Conservation (phyloP, 805 yeast genomes). For the Starmerella potacharoeniae region DNA sequence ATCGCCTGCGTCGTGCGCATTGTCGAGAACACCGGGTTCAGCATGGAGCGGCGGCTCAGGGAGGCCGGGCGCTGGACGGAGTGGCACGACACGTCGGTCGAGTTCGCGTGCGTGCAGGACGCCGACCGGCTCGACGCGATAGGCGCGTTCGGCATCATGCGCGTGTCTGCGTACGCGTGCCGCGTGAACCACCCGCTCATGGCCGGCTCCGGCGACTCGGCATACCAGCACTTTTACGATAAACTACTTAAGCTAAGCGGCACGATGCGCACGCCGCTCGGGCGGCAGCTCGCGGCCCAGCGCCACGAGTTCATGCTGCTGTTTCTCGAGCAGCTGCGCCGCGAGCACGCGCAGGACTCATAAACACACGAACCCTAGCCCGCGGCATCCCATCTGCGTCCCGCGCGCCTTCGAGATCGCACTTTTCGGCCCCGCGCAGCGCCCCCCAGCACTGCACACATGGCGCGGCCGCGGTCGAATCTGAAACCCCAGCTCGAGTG, state of each 20-base stretch:
- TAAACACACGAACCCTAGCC: not conserved
- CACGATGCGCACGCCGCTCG: slow-evolving; percentile 25
- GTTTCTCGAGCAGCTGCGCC: slow-evolving; percentile 2
- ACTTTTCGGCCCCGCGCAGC: not conserved
- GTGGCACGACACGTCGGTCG: slow-evolving; percentile 27
- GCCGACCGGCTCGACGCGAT: slow-evolving; percentile 35
- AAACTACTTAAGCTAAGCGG: slow-evolving; percentile 26
- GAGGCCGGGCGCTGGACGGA: slow-evolving; percentile 23
- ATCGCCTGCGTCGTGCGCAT: slow-evolving; percentile 20
- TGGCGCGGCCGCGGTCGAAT: slow-evolving; percentile 8
- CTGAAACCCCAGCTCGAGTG: slow-evolving; percentile 2
- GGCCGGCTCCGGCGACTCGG: slow-evolving; percentile 15
- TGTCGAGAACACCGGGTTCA: slow-evolving; percentile 24
- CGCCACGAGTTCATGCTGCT: slow-evolving; percentile 6
- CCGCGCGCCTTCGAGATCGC: too few relatives aligned
- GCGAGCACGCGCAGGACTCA: not conserved
- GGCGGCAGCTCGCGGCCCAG: slow-evolving; percentile 16
- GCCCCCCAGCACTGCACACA: not conserved
- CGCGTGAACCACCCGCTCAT: slow-evolving; percentile 23
- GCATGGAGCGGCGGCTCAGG: slow-evolving; percentile 23
- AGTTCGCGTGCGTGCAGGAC: slow-evolving; percentile 30
- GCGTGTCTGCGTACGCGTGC: slow-evolving; percentile 29
- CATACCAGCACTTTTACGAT: slow-evolving; percentile 27
- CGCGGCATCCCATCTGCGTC: not conserved
- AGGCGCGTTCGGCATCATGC: slow-evolving; percentile 30